phyloP scores from a whole-genome alignment of 768 basidiomycete genomes.

The Rhizopogon vinicolor region DNA sequence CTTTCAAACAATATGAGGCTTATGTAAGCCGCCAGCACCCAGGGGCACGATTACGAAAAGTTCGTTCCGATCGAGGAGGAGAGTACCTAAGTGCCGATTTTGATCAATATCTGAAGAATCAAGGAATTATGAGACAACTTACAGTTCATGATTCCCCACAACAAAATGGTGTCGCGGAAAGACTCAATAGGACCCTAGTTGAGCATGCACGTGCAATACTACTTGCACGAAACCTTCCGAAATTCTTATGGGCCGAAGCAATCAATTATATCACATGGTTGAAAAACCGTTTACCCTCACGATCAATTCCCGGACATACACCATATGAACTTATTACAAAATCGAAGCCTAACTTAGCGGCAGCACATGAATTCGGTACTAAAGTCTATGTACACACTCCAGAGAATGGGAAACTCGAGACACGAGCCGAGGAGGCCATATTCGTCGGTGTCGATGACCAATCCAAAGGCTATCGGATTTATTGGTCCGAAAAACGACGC shows the following conservation, averaged over 20 bases:
- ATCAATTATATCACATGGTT: conserved; percentile 30
- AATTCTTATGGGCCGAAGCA: conserved; percentile 12
- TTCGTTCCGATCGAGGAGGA: conserved; percentile 23
- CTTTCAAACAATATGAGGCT: conserved; percentile 20
- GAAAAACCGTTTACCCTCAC: conserved; percentile 27
- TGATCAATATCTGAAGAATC: conserved; percentile 5
- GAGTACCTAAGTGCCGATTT: conserved; percentile 24
- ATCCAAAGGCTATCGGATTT: conserved; percentile 28
- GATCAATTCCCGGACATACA: conserved; percentile 16
- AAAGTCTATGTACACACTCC: conserved; percentile 17
- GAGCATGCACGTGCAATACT: conserved; percentile 19
- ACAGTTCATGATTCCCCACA: conserved; percentile 23
- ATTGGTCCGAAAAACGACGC: conserved; percentile 21
- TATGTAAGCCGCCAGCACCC: neutral
- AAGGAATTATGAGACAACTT: conserved; percentile 19
- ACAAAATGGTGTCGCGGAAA: conserved; percentile 28
- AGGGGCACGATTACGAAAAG: neutral
- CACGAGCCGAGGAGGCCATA: conserved; percentile 9
- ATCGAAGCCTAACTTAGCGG: no score
- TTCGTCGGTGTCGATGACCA: conserved; percentile 32
- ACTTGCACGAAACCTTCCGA: conserved; percentile 15
- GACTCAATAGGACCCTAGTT: conserved; percentile 21
- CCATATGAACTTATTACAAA: conserved; percentile 7
- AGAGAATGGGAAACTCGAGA: conserved; percentile 11
- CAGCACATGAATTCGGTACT: neutral